Base-by-base conservation (phyloP, 306 rosid species). In the Erythrophleum fordii region DNA sequence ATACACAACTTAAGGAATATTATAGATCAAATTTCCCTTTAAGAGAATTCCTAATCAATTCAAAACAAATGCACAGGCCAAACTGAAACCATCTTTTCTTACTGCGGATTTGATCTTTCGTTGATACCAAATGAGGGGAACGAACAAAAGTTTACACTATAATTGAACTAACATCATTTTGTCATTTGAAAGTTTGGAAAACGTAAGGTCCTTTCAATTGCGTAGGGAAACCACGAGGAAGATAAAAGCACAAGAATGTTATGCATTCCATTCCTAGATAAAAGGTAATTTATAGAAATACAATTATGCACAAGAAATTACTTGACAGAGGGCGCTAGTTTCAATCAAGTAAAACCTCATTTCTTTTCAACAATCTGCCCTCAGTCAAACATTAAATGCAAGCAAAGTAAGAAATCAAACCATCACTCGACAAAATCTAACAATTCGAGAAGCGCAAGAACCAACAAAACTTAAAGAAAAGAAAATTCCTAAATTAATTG, bases 271-370 rank as follows among this genome's bases (percentile, higher is more conserved):
- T 28, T 17, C 8, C 62, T 77, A 41, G 37, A 39, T 18, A 14
- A 4, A 49, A 13, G 2, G 13, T 5, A 8, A 41, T 68, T 39
- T 6, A 29, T 31, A 16, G 12, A 28, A 23, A 23, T 23, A 23
- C 62, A 56, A 56, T 22, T 56, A 23, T 12, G 8, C 41, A 41
- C 69, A 35, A 22, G 10, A 52, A 53, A 3, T 58, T 35, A 13
- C 31, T 69, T 59, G 41, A 26, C 70, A 59, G n/a, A 22, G 8
- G 12, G 46, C 53, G 75, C 44, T 34, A 46, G 34, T 17, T 42
- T 61, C 65, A 14, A 76, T 58, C 41, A 58, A 42, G 52, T 39
- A 11, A 69, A 59, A 64, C 49, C 75, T 58, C 45, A 68, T 41
- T 70, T 75, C 37, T 17, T 69, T 28, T 64, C 9, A 22, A 6